Percentiles rank a stretch among this genome's conserved stretches.
Evolutionary conservation across 192 early-diverging fungal genomes (phyloP).

Genomic region (Coemansia sp.): DNA sequence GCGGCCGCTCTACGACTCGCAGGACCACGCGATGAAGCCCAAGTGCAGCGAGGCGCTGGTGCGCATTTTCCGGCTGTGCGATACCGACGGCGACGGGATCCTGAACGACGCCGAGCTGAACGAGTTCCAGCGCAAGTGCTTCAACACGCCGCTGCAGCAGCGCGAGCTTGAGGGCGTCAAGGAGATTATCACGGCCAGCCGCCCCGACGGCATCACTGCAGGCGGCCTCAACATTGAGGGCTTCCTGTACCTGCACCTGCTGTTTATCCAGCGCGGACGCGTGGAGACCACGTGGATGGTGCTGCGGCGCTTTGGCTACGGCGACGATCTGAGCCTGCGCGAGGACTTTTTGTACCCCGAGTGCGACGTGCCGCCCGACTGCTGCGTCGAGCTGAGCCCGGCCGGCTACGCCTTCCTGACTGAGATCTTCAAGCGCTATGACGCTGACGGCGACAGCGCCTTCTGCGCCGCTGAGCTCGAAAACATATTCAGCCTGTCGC

Average conservation of each 20-base stretch:
- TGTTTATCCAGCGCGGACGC: conserved; percentile 96
- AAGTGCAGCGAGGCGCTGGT: conserved; percentile 88
- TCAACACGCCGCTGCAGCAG: conserved; percentile 91
- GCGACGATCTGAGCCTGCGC: conserved; percentile 86
- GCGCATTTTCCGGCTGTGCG: conserved; percentile 95
- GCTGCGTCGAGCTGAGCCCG: conserved; percentile 91
- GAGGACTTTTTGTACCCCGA: conserved; percentile 89
- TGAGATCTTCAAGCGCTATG: conserved; percentile 90
- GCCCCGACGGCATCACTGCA: conserved; percentile 82
- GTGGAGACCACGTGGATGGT: conserved; percentile 99
- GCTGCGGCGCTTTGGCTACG: conserved; percentile 93
- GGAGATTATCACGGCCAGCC: conserved; percentile 86
- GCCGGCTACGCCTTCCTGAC: conserved; percentile 94
- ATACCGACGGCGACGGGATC: conserved; percentile 88
- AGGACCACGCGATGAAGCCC: conserved; percentile 84
- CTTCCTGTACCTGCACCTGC: conserved; percentile 91
- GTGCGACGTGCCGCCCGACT: conserved; percentile 85
- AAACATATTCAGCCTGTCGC: conserved; percentile 83
- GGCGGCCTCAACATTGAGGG: conserved; percentile 88
- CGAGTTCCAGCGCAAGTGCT: conserved; percentile 94
- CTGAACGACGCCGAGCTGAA: conserved; percentile 95
- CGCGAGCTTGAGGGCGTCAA: conserved; percentile 97
- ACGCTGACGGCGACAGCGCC: conserved; percentile 97
- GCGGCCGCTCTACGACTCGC: conserved; percentile 92
- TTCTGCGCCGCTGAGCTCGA: conserved; percentile 81